Evolutionary conservation across 176 grass and related monocot genomes (phyloP), one percentile per base, ranked within the genome.

Genomic region (Ensete ventricosum): DNA sequence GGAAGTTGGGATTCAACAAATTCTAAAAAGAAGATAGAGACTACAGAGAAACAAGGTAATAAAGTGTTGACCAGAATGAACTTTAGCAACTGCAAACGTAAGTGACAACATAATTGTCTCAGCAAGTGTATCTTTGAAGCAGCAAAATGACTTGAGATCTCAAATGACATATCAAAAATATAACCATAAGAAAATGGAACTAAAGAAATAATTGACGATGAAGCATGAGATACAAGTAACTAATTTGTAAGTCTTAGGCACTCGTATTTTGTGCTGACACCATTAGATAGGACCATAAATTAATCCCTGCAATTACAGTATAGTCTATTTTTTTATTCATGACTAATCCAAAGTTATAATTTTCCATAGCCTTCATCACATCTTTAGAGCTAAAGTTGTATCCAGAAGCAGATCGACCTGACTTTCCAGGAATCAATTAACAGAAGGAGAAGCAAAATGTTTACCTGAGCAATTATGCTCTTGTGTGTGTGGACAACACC

Each of bases 401-500:
- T 48, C 13, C 63, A 8, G 24, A 4, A 27, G 9, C 20, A 43
- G 65, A 48, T 43, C 3, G 4, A 49, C 65, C 29, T 19, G 48
- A 16, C 17, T n/a, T 68, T 5, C 19, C 25, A 34, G 14, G 6
- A 48, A 68, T 25, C 27, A 68, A 9, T 68, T 68, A 16, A 49
- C 29, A 73, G n/a, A 73, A 26, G 57, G 57, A 27, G 4, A 73
- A 73, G 21, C 24, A 74, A 55, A 2, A 26, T 74, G 11, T 55
- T 21, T 64, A 97, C 90, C 88, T 98, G 90, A 83, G 87, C 84
- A 84, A 89, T 69, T 59, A 98, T 98, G 50, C 80, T 89, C 67
- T 78, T 82, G 54, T 98, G 88, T 72, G 90, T 91, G 77, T 98
- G 94, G 80, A 91, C 88, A 20, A 98, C 94, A 60, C 94, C 94